These are phyloP conservation scores for Talaromyces pinophilus DNA, from an alignment of 2,329 filamentous ascomycete genomes.

Conservation along the genomic window DNA sequence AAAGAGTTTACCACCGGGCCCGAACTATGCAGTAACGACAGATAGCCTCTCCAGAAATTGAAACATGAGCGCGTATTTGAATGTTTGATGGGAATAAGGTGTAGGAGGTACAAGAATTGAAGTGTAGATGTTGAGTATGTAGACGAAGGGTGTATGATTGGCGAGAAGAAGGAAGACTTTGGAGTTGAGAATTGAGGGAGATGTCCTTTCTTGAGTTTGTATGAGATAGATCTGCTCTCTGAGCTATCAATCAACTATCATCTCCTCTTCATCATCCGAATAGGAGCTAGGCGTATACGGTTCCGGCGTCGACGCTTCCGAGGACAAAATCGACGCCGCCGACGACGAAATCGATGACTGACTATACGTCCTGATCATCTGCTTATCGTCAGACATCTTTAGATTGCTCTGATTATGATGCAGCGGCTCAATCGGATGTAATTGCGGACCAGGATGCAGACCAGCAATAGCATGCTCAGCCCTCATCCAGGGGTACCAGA, in stretches of 20 bases:
- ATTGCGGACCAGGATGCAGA: conserved; percentile 19
- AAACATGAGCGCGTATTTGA: conserved; percentile 1
- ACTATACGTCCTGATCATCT: conserved; percentile 18
- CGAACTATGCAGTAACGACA: conserved; percentile 24
- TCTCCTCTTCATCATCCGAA: conserved; percentile 19
- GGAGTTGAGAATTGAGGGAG: not conserved
- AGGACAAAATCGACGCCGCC: conserved; percentile 15
- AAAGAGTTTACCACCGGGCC: conserved; percentile 26
- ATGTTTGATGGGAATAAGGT: not conserved
- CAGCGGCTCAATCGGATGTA: conserved; percentile 13
- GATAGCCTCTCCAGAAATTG: conserved; percentile 22
- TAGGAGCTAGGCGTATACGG: conserved; percentile 22
- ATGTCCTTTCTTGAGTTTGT: too few species aligned
- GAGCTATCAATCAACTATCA: not conserved
- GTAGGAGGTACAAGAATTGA: conserved; percentile 1
- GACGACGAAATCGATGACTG: conserved; percentile 18
- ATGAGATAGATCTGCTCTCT: not conserved
- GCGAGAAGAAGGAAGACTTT: not conserved
- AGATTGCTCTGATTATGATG: not conserved
- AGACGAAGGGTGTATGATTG: not conserved
- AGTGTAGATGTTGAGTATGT: not conserved
- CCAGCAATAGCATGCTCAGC: conserved; percentile 30
- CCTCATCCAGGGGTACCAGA: conserved; percentile 49
- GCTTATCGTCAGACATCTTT: not conserved
- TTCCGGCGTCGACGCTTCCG: conserved; percentile 18